A percentile compares a stretch with the other conserved stretches of the same genome.
Conservation (phyloP, 2,329 filamentous ascomycete genomes). For the Aureobasidium sp. region DNA sequence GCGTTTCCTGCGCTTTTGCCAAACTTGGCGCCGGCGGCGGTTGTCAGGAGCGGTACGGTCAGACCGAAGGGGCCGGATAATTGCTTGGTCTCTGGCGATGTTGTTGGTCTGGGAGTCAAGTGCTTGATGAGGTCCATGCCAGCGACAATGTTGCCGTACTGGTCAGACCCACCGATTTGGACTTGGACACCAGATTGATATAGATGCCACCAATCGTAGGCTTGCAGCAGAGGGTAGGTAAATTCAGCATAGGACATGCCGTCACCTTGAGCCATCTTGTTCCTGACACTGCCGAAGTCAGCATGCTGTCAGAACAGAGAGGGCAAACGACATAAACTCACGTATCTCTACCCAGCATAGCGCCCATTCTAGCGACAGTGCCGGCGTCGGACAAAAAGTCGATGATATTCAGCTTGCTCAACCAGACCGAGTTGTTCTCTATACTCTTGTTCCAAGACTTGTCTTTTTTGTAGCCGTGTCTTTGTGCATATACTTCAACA, state of each 20-base stretch:
- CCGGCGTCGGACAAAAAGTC: slow-evolving; percentile 73
- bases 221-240: slow-evolving; percentile 85
- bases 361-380: slow-evolving; percentile 65
- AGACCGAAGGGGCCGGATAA: slow-evolving; percentile 62
- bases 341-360: slow-evolving; percentile 86
- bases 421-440: slow-evolving; percentile 68
- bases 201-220: slow-evolving; percentile 94
- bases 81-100: slow-evolving; percentile 42
- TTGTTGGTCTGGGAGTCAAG: slow-evolving; percentile 37
- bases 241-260: slow-evolving; percentile 96
- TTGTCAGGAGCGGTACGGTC: slow-evolving; percentile 84
- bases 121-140: slow-evolving; percentile 80
- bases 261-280: slow-evolving; percentile 73
- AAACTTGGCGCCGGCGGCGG: slow-evolving; percentile 79
- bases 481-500: slow-evolving; percentile 58
- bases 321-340: slow-evolving; percentile 41
- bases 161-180: slow-evolving; percentile 91
- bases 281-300: slow-evolving; percentile 56
- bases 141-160: slow-evolving; percentile 91
- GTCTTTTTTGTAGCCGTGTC: slow-evolving; percentile 57
- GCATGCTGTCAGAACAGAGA: slow-evolving; percentile 20
- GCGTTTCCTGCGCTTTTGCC: slow-evolving; percentile 94
- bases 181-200: slow-evolving; percentile 66
- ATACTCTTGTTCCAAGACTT: slow-evolving; percentile 62
- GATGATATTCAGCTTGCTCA: slow-evolving; percentile 62